A percentile compares a stretch with the other conserved stretches of the same genome.
Conservation (phyloP, 2,329 filamentous ascomycete genomes). For the Lachnellula subtilissima region DNA sequence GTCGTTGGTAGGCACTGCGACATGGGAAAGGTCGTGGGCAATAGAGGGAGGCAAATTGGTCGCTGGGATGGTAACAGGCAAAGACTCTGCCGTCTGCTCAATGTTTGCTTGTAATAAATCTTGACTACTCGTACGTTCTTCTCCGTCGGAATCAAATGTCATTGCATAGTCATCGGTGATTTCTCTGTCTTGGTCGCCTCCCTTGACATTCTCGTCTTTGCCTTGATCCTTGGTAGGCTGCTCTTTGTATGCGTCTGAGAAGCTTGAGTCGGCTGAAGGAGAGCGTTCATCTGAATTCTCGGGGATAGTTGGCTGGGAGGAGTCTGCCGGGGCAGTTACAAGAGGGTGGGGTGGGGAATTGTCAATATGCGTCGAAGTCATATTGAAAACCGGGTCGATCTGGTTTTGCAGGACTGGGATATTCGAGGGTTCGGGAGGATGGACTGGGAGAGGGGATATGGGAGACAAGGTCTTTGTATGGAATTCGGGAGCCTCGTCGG, state of each 20-base stretch:
- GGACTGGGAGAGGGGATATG: constrained; percentile 65
- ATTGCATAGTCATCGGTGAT: constrained; percentile 34
- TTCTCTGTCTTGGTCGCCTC: constrained; percentile 20
- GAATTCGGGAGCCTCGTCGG: constrained; percentile 49
- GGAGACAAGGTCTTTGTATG: constrained; percentile 63
- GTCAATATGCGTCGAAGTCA: constrained; percentile 55
- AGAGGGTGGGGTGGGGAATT: constrained; percentile 21
- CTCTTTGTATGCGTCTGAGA: constrained; percentile 33
- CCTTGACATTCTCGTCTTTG: constrained; percentile 8
- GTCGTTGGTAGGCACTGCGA: constrained; percentile 13
- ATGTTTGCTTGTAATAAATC: constrained; percentile 29
- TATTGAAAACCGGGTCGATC: constrained; percentile 68
- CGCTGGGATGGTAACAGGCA: constrained; percentile 22
- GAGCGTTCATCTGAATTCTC: constrained; percentile 10
- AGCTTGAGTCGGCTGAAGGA: constrained; percentile 27
- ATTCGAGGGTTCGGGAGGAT: constrained; percentile 62
- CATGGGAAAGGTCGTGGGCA: constrained; percentile 15
- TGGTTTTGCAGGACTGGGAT: constrained; percentile 67
- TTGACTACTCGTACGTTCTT: constrained; percentile 30
- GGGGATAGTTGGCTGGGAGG: constrained; percentile 3
- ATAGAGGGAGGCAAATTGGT: constrained; percentile 14
- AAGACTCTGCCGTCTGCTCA: constrained; percentile 24
- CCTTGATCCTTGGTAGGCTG: constrained; percentile 21
- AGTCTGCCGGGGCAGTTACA: constrained; percentile 14
- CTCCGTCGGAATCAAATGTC: constrained; percentile 34